Base-by-base conservation (phyloP, 345 rosid species). In the Populus alba region DNA sequence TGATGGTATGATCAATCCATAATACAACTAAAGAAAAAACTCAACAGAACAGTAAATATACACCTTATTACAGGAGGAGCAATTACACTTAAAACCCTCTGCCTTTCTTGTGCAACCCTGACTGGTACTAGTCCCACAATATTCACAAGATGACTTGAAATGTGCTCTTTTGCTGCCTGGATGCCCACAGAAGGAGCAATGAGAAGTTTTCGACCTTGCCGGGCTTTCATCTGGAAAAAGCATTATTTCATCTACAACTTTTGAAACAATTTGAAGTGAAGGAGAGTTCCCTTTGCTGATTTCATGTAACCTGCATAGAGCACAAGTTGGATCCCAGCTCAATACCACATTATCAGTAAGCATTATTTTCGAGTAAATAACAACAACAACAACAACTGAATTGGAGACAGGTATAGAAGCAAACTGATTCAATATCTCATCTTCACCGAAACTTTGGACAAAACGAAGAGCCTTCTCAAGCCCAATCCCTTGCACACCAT, bases 121-220 rank as follows among this genome's bases (percentile, higher is more conserved):
- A 41, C 75, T 81, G 45, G 75, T 68, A 79, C 59, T 75, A 47
- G 76, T 81, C 38, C 65, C 70, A 75, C 99, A 96, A 73, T 81
- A 79, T 80, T 88, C 85, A 75, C 99, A 96, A 72, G 89, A 88
- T 65, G 86, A 79, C 85, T 85, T 89, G 43, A 84, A 77, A 83
- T 96, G 99, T 38, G 74, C 84, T 82, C 75, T 89, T 83, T 90
- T 92, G 82, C 81, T 89, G 33, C 97, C 94, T 3, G 93, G 95
- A 85, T 96, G 99, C 77, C 99, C 98, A 85, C 99, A 92, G 69
- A 88, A 84, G 67, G 97, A 90, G 74, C 98, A 94, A 82, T 96
- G 99, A 82, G 91, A 84, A 78, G 77, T 62, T 84, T 86, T 87
- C 47, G 75, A 80, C 81, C 72, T 86, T 77, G 85, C 82, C 45